Evolutionary conservation across 129 eudicot species (phyloP), one percentile per base, ranked within the genome.

Genomic region (Flaveria brownii): DNA sequence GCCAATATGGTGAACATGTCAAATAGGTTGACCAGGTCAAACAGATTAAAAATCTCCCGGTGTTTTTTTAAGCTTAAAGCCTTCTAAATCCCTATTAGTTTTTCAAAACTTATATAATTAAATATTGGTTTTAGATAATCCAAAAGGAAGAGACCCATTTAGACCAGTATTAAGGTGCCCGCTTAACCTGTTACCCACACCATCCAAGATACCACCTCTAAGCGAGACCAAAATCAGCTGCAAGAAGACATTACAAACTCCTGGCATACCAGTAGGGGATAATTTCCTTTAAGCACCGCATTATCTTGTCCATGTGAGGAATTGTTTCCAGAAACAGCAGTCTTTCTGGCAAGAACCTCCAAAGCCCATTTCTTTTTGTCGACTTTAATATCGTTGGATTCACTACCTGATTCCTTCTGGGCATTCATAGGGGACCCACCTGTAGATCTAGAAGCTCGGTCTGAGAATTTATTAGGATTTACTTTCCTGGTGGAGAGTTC

Each of bases 281-380:
- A 91, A 73, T 87, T 84, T 71, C 91, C 96, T 84, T 88, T 93
- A 25, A 91, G 85, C 83, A 82, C 84, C 0, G 76, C 78, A 65
- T 68, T 82, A 69, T 92, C 98, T 72, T 87, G 87, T 51, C 87
- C 88, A 33, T 84, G 79, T 36, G 72, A 57, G 46, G 91, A 70
- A 79, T 68, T 84, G 72, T 76, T 88, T 76, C 92, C 85, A 0
- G 81, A 18, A 45, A 76, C 88, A 43, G 90, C 89, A 57, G 90
- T 75, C 85, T 91, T 93, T 76, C 97, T 86, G 30, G 98, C 93
- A 83, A 93, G 93, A 88, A 93, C 81, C 80, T 93, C 93, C 65
- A 85, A 76, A 61, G 98, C 98, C 98, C 97, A 93, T 82, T 91
- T 87, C 78, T 85, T 93, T 81, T 81, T 93, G 76, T 93, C 97